These are phyloP conservation scores for Nothophaeocryptopus gaeumannii DNA, from an alignment of 2,329 filamentous ascomycete genomes.

Conservation along the genomic window DNA sequence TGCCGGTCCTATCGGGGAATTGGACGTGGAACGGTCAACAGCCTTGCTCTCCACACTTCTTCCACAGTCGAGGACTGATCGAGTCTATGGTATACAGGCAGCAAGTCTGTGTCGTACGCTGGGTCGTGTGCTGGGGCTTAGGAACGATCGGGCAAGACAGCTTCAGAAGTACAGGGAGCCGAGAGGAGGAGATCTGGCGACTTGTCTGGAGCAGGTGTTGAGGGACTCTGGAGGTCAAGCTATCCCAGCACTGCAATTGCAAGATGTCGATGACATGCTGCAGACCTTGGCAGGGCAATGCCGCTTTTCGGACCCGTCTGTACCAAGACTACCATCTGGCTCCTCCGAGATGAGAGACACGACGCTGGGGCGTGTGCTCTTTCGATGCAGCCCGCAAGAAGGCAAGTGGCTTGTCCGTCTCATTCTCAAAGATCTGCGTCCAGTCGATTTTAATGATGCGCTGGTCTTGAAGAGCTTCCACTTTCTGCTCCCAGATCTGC, in stretches of 20 bases:
- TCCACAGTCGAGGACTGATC: slow-evolving; percentile 71
- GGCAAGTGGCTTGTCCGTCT: slow-evolving; percentile 86
- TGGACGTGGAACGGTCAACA: slow-evolving; percentile 53
- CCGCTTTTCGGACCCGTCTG: slow-evolving; percentile 65
- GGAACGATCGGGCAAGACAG: slow-evolving; percentile 58
- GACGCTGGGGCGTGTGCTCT: slow-evolving; percentile 57
- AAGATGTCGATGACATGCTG: slow-evolving; percentile 68
- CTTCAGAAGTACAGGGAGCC: slow-evolving; percentile 62
- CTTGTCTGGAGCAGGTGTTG: slow-evolving; percentile 67
- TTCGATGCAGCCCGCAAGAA: slow-evolving; percentile 62
- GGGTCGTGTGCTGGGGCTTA: slow-evolving; percentile 63
- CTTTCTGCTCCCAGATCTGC: slow-evolving; percentile 64
- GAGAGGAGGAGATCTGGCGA: slow-evolving; percentile 64
- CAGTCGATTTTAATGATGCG: slow-evolving; percentile 59
- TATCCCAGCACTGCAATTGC: slow-evolving; percentile 55
- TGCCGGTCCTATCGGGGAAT: slow-evolving; percentile 55
- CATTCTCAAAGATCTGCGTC: slow-evolving; percentile 72
- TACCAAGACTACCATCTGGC: slow-evolving; percentile 38
- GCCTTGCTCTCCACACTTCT: slow-evolving; percentile 74
- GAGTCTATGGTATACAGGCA: slow-evolving; percentile 70
- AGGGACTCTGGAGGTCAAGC: slow-evolving; percentile 51
- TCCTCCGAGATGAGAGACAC: slow-evolving; percentile 39
- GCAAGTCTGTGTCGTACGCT: slow-evolving; percentile 64
- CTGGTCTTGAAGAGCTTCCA: slow-evolving; percentile 62
- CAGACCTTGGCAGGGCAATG: slow-evolving; percentile 65